phyloP scores from a whole-genome alignment of 768 basidiomycete genomes.

The Tubosaeta brunneosetosa region DNA sequence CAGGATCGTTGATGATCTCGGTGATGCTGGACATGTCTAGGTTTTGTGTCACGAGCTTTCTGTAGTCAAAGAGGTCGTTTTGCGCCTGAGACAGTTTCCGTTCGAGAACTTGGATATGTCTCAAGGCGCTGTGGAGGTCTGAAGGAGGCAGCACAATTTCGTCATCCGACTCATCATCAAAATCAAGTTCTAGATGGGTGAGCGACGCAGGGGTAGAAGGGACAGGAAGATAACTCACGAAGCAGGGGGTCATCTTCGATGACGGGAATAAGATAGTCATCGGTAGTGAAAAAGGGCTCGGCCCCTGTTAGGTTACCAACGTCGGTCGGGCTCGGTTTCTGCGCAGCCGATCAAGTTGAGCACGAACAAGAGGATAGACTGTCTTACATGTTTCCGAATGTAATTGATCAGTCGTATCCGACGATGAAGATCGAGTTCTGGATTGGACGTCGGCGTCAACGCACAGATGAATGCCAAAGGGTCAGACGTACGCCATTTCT shows the following conservation, averaged over 20 bases:
- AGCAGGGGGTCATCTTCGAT: conserved; percentile 86
- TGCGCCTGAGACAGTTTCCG: conserved; percentile 55
- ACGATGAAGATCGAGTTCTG: conserved; percentile 75
- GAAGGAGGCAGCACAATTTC: conserved; percentile 12
- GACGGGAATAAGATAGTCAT: conserved; percentile 77
- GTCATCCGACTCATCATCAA: conserved; percentile 69
- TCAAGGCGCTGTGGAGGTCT: conserved; percentile 32
- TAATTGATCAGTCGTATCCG: conserved; percentile 83
- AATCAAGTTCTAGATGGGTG: conserved; percentile 48
- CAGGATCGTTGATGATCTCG: conserved; percentile 39
- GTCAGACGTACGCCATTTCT: conserved; percentile 48
- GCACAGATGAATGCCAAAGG: background rate
- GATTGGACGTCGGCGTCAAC: background rate
- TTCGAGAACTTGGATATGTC: conserved; percentile 57
- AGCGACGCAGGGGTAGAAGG: background rate
- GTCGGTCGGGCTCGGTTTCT: conserved; percentile 52
- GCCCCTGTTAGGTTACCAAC: conserved; percentile 47
- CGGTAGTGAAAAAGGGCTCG: conserved; percentile 64
- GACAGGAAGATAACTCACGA: conserved; percentile 48
- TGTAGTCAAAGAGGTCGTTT: conserved; percentile 60
- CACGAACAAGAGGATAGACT: background rate
- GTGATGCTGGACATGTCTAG: conserved; percentile 44
- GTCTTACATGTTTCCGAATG: conserved; percentile 67
- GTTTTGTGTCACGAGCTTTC: conserved; percentile 48
- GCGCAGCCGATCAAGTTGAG: conserved; percentile 4